Evolutionary conservation across 2,329 filamentous ascomycete genomes (phyloP).

Genomic region (Fusarium burgessii): DNA sequence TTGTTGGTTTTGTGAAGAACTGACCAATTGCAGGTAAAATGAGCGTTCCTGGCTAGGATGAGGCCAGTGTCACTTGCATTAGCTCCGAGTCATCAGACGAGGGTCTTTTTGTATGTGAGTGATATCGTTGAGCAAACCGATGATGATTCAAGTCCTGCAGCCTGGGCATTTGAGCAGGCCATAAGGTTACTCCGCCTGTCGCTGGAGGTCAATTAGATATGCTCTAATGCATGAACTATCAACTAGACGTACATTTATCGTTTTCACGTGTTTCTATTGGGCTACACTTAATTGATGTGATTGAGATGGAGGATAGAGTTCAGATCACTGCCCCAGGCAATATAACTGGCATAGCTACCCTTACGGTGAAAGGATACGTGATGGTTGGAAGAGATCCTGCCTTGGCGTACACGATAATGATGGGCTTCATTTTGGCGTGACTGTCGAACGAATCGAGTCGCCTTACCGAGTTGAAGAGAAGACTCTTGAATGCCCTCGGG

Average conservation of each 20-base stretch:
- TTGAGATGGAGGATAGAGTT: conserved; percentile 14
- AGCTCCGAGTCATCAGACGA: conserved; percentile 41
- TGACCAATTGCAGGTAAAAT: conserved; percentile 37
- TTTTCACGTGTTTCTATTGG: background rate
- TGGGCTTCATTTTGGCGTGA: conserved; percentile 12
- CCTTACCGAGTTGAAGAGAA: background rate
- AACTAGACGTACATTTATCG: background rate
- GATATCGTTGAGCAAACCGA: conserved; percentile 11
- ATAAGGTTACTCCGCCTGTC: background rate
- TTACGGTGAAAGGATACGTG: conserved; percentile 1
- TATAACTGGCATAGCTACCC: background rate
- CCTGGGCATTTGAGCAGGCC: background rate
- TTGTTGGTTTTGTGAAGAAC: conserved; percentile 35
- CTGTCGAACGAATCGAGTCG: conserved; percentile 14
- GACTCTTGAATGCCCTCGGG: background rate
- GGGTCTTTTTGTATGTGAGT: conserved; percentile 21
- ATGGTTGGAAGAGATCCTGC: background rate
- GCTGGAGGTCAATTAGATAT: background rate
- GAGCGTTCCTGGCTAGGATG: conserved; percentile 42
- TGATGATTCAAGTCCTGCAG: background rate
- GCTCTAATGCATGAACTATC: conserved; percentile 20
- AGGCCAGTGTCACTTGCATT: conserved; percentile 47
- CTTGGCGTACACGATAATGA: conserved; percentile 19
- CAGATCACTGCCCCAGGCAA: background rate
- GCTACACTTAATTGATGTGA: conserved; percentile 12